phyloP scores from a whole-genome alignment of 108 stramenopile genomes.

The Cyclostephanos invisitatus region DNA sequence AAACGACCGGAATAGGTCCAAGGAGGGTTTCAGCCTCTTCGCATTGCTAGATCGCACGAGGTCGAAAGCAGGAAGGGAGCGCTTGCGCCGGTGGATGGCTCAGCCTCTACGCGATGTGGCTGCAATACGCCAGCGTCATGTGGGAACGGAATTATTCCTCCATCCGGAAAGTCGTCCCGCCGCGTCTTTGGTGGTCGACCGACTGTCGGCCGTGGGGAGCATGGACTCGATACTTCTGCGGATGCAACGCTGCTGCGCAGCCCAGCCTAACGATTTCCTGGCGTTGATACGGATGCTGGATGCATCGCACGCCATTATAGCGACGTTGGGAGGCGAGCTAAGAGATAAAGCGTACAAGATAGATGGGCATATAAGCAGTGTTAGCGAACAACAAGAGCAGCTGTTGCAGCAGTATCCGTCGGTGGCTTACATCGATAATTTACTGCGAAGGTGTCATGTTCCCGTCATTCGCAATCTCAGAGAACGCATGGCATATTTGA shows the following conservation, averaged over 20 bases:
- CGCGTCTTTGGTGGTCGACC: conserved; percentile 51
- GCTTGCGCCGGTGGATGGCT: conserved; percentile 90
- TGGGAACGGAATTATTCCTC: conserved; percentile 87
- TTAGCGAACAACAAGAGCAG: neutral
- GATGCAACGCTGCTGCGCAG: conserved; percentile 81
- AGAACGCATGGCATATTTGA: conserved; percentile 58
- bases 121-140: conserved; percentile 67
- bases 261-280: conserved; percentile 67
- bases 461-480: conserved; percentile 51
- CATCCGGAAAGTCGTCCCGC: conserved; percentile 51
- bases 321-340: conserved; percentile 58
- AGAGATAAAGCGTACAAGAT: conserved; percentile 25
- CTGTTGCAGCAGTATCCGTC: conserved; percentile 16
- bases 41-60: conserved; percentile 87
- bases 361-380: conserved; percentile 18
- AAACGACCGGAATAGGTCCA: conserved; percentile 53
- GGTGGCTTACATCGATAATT: conserved; percentile 46
- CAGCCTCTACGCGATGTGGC: conserved; percentile 68
- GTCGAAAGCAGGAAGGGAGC: conserved; percentile 76
- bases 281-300: conserved; percentile 57
- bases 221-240: conserved; percentile 78
- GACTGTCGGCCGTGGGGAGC: conserved; percentile 66
- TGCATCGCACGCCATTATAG: conserved; percentile 63
- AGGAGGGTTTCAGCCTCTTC: conserved; percentile 93
- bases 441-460: conserved; percentile 55